Base-by-base conservation (phyloP, 768 basidiomycete genomes). In the Psilocybe cyanescens region DNA sequence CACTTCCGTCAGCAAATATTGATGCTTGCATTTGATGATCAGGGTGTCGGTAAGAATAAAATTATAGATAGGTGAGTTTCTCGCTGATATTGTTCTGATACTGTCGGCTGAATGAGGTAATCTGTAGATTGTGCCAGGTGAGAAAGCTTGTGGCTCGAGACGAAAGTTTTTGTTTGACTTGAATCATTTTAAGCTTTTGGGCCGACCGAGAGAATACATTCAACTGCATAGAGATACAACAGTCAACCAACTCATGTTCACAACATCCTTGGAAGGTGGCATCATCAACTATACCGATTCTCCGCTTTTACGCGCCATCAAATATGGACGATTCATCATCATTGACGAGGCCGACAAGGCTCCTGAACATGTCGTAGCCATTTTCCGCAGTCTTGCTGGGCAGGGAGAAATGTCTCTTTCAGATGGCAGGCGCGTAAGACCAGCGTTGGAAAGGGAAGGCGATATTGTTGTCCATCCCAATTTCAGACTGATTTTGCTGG, bases 261-360 rank as follows among this genome's bases (percentile, higher is more conserved):
- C 84, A 7, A 89, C 87, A 2, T 77, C 86, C 9, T 74, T 89
- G 3, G 83, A 85, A 68, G 74, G 76, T 37, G 87, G 88, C 37
- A 69, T 84, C 8, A 78, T 90, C 71, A 80, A 80, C 61, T 85
- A 87, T 65, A 84, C 79, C 1, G 86, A 89, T 67, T 90, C 88
- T 3, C 87, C 87, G 30, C 81, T 90, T 29, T 79, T 90, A 8
- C 83, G 86, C 24, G 88, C 87, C 1, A 85, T 88, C 58, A 79
- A 74, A 16, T 77, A 76, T 63, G 87, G 88, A 0, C 84, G 88
- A 8, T 77, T 86, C n/a, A 86, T 90, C 62, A 82, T 90, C 67
- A 83, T 89, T 51, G 87, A 90, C 68, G 87, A 90, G 66, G 88
- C 87, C 3, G 88, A 90, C 72, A 90, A 90, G 71, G 88, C 87